Evolutionary conservation across 345 rosid genomes (phyloP).

Genomic region (Eucalyptus camaldulensis): DNA sequence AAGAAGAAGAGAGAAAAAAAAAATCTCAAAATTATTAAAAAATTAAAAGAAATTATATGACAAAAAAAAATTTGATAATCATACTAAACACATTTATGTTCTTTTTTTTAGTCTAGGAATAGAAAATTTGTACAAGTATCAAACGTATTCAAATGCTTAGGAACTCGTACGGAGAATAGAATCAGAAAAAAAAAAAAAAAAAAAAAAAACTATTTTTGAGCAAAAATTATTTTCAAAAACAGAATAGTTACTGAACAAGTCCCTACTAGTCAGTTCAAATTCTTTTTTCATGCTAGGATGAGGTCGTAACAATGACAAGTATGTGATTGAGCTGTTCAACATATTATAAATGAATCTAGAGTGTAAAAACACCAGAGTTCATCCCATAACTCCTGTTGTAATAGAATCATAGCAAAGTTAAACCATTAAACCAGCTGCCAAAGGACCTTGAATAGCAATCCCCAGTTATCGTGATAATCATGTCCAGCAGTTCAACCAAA

Average conservation of each 20-base stretch:
- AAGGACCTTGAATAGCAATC: background rate
- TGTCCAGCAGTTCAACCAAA: background rate
- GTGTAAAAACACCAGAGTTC: background rate
- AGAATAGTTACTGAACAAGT: no score
- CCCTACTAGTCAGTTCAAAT: background rate
- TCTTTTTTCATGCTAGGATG: background rate
- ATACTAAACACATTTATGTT: accelerated
- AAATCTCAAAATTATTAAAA: no score
- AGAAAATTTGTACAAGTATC: no score
- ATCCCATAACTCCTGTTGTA: background rate
- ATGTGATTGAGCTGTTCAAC: background rate
- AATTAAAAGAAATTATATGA: no score
- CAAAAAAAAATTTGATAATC: no score
- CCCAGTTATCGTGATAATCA: background rate
- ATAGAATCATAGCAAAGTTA: background rate
- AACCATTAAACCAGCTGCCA: background rate
- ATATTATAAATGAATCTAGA: background rate
- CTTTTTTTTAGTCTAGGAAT: no score
- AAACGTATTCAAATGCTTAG: no score
- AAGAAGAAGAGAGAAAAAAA: no score
- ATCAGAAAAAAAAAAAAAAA: no score
- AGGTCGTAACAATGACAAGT: background rate
- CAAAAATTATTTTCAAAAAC: no score
- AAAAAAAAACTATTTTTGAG: no score
- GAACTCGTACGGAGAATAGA: no score